These are phyloP conservation scores for Aureobasidium uvarum DNA, from an alignment of 2,329 filamentous ascomycete species.

Conservation along the genomic window DNA sequence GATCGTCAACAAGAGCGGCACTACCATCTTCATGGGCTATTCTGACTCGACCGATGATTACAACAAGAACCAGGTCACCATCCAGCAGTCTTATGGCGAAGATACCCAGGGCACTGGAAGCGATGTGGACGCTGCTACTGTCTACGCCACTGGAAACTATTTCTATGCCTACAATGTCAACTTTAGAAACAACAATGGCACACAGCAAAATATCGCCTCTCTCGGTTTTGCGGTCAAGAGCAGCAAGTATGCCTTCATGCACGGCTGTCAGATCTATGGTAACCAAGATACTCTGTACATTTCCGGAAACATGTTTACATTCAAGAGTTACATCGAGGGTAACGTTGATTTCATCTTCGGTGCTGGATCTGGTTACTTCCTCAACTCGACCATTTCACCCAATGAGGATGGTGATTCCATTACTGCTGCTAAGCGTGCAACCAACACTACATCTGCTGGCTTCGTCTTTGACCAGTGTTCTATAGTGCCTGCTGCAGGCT, in stretches of 20 bases:
- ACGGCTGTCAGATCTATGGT: slow-evolving; percentile 42
- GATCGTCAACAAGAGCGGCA: slow-evolving; percentile 42
- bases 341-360: slow-evolving; percentile 49
- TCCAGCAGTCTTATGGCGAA: slow-evolving; percentile 40
- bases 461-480: slow-evolving; percentile 43
- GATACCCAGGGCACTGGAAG: slow-evolving; percentile 41
- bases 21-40: slow-evolving; percentile 45
- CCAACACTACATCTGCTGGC: slow-evolving; percentile 41
- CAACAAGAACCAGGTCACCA: slow-evolving; percentile 41
- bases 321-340: slow-evolving; percentile 44
- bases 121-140: slow-evolving; percentile 43
- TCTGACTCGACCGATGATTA: slow-evolving; percentile 41
- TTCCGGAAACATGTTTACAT: slow-evolving; percentile 43
- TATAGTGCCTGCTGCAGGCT: slow-evolving; percentile 36
- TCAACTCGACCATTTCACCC: slow-evolving; percentile 41
- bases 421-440: slow-evolving; percentile 44
- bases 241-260: slow-evolving; percentile 44
- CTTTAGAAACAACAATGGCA: slow-evolving; percentile 43
- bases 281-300: slow-evolving; percentile 44
- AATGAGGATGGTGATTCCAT: slow-evolving; percentile 41
- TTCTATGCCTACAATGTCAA: slow-evolving; percentile 45
- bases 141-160: slow-evolving; percentile 45
- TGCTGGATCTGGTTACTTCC: slow-evolving; percentile 47
- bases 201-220: slow-evolving; percentile 41
- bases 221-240: slow-evolving; percentile 45